Percentiles rank a stretch among this genome's conserved stretches.
These are phyloP conservation scores for Pseudocercospora eumusae DNA, from an alignment of 2,329 filamentous ascomycete species.

Conservation along the genomic window DNA sequence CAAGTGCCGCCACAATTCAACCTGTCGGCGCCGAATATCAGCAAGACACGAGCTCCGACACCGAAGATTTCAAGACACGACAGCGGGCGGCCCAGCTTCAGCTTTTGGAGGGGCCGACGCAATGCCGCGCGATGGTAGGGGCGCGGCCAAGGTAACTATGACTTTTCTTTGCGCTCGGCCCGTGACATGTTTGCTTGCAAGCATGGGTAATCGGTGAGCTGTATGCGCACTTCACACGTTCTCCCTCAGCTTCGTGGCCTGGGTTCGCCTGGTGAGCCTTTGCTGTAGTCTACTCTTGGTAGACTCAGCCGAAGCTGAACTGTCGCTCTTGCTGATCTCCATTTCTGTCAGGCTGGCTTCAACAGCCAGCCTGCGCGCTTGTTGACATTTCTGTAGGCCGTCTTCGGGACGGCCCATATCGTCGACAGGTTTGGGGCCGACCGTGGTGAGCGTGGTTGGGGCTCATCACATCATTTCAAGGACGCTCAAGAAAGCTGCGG, in stretches of 20 bases:
- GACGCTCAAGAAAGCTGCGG: neutral
- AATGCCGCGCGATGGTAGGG: neutral
- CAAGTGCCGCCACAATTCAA: too few relatives aligned
- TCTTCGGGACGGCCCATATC: neutral
- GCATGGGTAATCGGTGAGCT: neutral
- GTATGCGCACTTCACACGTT: neutral
- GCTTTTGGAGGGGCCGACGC: neutral
- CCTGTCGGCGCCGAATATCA: too few relatives aligned
- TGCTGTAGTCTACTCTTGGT: neutral
- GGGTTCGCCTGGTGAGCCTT: neutral
- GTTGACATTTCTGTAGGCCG: neutral
- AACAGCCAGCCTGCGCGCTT: neutral
- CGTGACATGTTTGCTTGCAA: neutral
- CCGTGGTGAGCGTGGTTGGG: slow-evolving; percentile 1
- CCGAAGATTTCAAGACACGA: neutral
- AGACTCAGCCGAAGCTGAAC: neutral
- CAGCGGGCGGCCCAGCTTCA: neutral
- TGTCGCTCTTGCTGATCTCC: neutral
- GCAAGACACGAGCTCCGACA: too few relatives aligned
- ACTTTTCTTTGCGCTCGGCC: neutral
- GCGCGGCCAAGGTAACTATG: neutral
- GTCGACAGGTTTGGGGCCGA: neutral
- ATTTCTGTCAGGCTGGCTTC: neutral
- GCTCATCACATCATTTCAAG: neutral
- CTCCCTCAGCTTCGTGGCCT: neutral